Evolutionary conservation across 148 eudicot genomes (phyloP), one percentile per base, ranked within the genome.

Genomic region (Vaccinium vitisidaea): DNA sequence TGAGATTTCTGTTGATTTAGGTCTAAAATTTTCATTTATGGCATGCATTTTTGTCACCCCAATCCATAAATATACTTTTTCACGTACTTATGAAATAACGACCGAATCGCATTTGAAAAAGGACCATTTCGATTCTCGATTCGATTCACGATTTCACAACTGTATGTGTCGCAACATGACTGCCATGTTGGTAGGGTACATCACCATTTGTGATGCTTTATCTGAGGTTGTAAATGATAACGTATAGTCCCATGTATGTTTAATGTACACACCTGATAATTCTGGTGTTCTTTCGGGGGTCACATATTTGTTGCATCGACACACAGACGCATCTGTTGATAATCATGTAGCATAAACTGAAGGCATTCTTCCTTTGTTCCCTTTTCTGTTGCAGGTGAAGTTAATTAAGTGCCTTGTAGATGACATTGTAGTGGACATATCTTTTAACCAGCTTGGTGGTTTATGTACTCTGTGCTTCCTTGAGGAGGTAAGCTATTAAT

Each of bases 381-480:
- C 92, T 83, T 94, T 92, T 52, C 90, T 91, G 82, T 49, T 90
- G 80, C 88, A 93, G 96, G 96, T 93, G 58, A 93, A 93, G 92
- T 80, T 93, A 80, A 90, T 93, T 52, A 93, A 93, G 86, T 93
- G 96, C 80, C 93, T 93, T 77, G 96, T 93, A 82, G 93, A 90
- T 53, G 92, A 92, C 80, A 92, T 92, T 86, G 94, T 94, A 79
- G 95, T 94, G 56, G 98, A 94, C 89, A 92, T 94, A 86, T 94
- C 98, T 32, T 94, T 94, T 88, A 89, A 92, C 83, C 98, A 94
- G 87, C 87, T 94, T 86, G 98, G 98, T 82, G 98, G 98, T 63
- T 81, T 94, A 78, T 94, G 98, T 86, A 94, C 98, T 84, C 93
- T 92, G 80, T 94, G 97, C 82, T 94, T 94, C 86, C 98, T 94